Percentiles rank a stretch among this genome's conserved stretches.
phyloP scores from a whole-genome alignment of 2,329 filamentous ascomycete genomes.

The Colletotrichum ledebouriae region DNA sequence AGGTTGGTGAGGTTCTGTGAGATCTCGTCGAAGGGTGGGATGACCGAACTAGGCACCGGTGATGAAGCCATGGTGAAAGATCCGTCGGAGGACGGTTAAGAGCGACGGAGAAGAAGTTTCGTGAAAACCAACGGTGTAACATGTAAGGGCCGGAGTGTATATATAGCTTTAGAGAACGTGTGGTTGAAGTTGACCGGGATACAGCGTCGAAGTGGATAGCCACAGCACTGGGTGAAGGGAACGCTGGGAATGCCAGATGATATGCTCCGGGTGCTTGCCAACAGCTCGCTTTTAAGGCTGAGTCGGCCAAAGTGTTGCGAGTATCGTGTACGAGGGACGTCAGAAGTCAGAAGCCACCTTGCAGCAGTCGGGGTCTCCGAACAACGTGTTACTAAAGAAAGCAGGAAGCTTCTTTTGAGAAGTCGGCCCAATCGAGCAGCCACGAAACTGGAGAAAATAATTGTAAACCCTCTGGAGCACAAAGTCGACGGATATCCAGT shows the following conservation, averaged over 20 bases:
- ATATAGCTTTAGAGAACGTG: too few relatives aligned
- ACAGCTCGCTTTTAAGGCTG: too few relatives aligned
- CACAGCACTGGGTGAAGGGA: too few relatives aligned
- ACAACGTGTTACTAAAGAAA: conserved; percentile 37
- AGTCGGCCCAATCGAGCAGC: not conserved
- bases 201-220: too few relatives aligned
- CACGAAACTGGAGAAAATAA: not conserved
- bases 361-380: conserved; percentile 1
- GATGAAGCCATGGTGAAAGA: conserved; percentile 34
- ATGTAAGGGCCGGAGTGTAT: too few relatives aligned
- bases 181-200: not conserved
- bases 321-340: too few relatives aligned
- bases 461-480: not conserved
- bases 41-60: conserved; percentile 26
- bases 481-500: conserved; percentile 15
- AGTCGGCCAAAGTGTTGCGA: too few relatives aligned
- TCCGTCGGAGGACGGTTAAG: too few relatives aligned
- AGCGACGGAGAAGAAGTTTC: too few relatives aligned
- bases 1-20: conserved; percentile 47
- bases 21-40: conserved; percentile 47
- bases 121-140: too few relatives aligned
- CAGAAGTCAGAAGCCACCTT: conserved; percentile 23
- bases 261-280: too few relatives aligned
- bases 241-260: too few relatives aligned
- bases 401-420: not conserved